These are phyloP conservation scores for Neurospora pannonica DNA, from an alignment of 495 filamentous ascomycete species.

Conservation along the genomic window DNA sequence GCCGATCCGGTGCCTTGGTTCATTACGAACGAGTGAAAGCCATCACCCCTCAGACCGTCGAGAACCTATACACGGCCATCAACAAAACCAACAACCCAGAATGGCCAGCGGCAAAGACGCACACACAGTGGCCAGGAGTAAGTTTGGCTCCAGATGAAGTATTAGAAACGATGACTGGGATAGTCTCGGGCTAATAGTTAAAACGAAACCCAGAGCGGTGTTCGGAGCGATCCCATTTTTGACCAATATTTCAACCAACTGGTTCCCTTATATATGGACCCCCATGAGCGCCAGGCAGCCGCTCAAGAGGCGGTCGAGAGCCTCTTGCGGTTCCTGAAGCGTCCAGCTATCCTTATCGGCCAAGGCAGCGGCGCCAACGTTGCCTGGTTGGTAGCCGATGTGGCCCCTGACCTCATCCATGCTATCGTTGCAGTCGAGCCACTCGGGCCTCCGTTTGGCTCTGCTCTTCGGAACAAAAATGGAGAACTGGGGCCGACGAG, in stretches of 20 bases:
- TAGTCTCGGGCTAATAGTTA: not conserved
- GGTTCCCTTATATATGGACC: conserved; percentile 13
- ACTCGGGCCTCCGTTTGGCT: conserved; percentile 40
- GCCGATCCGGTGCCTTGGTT: conserved; percentile 5
- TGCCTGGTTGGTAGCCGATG: conserved; percentile 41
- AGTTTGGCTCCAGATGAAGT: not conserved
- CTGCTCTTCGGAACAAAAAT: not conserved
- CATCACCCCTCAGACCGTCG: conserved; percentile 12
- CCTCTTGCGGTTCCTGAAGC: conserved; percentile 29
- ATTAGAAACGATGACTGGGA: not conserved
- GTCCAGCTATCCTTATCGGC: conserved; percentile 36
- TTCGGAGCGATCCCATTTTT: conserved; percentile 40
- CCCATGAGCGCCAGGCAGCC: conserved; percentile 29
- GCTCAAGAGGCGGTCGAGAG: conserved; percentile 35
- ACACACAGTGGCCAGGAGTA: conserved; percentile 48
- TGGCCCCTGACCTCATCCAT: conserved; percentile 34
- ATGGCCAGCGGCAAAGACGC: conserved; percentile 36
- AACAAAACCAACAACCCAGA: conserved; percentile 11
- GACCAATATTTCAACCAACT: conserved; percentile 32
- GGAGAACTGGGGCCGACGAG: not conserved
- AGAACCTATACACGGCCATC: conserved; percentile 30
- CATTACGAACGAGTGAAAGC: not conserved
- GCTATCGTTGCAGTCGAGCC: conserved; percentile 46
- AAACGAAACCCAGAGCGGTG: conserved; percentile 17
- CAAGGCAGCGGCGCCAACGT: conserved; percentile 46